A percentile compares a stretch with the other conserved stretches of the same genome.
These are phyloP conservation scores for Pleurotus tuoliensis DNA, from an alignment of 768 basidiomycete genomes.

Conservation along the genomic window DNA sequence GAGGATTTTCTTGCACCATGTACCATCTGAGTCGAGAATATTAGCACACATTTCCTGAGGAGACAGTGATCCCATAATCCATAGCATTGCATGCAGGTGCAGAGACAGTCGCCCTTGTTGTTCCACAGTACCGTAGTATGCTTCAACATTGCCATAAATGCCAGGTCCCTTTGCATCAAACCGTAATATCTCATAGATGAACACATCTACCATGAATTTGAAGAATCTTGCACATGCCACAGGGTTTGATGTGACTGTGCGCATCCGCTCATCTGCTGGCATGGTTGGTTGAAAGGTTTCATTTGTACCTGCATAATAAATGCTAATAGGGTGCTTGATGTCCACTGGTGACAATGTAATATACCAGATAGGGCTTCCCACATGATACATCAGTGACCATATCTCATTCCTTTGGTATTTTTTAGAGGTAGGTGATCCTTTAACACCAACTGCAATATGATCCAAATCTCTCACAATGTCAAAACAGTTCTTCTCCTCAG, in stretches of 20 bases:
- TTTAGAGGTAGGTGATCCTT: conserved; percentile 18
- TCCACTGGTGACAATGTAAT: too few species aligned
- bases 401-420: background rate
- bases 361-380: too few species aligned
- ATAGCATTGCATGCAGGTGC: background rate
- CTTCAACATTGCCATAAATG: background rate
- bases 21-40: background rate
- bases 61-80: background rate
- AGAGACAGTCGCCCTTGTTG: background rate
- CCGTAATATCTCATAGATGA: background rate
- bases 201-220: background rate
- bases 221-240: background rate
- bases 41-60: background rate
- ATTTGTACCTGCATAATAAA: background rate
- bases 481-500: conserved; percentile 31
- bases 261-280: background rate
- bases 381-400: too few species aligned
- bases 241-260: too few species aligned
- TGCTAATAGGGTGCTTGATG: background rate
- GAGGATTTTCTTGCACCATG: conserved; percentile 18
- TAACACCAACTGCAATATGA: conserved; percentile 25
- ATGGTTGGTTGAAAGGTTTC: background rate
- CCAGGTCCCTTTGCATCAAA: background rate
- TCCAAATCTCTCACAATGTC: conserved; percentile 29
- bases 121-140: background rate